phyloP scores from a whole-genome alignment of 352 stramenopile species.

The Globisporangium carolinianum region DNA sequence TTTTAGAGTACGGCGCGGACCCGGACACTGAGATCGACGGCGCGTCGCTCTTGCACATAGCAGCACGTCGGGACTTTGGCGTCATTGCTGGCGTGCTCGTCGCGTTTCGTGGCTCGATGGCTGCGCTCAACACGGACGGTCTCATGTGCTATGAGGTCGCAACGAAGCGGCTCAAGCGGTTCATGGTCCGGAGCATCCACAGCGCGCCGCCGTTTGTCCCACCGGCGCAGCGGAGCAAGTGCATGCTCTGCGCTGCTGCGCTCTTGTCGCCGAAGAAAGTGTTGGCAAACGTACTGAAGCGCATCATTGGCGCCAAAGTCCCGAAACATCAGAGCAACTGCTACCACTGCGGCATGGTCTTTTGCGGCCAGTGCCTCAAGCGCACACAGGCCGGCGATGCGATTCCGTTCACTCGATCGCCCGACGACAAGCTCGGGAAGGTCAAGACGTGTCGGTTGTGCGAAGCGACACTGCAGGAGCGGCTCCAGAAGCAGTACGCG shows the following conservation, averaged over 20 bases:
- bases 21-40: conserved; percentile 58
- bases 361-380: conserved; percentile 55
- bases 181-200: conserved; percentile 64
- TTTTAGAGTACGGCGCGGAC: conserved; percentile 53
- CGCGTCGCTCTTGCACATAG: conserved; percentile 55
- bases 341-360: conserved; percentile 79
- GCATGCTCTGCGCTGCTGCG: conserved; percentile 62
- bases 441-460: conserved; percentile 62
- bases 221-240: conserved; percentile 48
- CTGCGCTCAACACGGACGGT: conserved; percentile 51
- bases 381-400: conserved; percentile 35
- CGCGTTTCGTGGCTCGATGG: conserved; percentile 52
- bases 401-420: conserved; percentile 49
- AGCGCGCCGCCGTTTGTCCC: conserved; percentile 39
- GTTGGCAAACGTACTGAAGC: conserved; percentile 56
- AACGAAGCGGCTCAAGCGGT: conserved; percentile 45
- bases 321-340: conserved; percentile 59
- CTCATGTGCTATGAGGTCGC: conserved; percentile 82
- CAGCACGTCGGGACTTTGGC: conserved; percentile 39
- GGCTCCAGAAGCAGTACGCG: conserved; percentile 40
- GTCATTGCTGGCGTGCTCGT: conserved; percentile 52
- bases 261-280: conserved; percentile 40
- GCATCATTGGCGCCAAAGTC: conserved; percentile 32
- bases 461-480: conserved; percentile 52
- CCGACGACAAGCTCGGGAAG: conserved; percentile 42